Evolutionary conservation across 2,329 filamentous ascomycete genomes (phyloP), one percentile per base, ranked within the genome.

Genomic region (Penicillium griseofulvum): DNA sequence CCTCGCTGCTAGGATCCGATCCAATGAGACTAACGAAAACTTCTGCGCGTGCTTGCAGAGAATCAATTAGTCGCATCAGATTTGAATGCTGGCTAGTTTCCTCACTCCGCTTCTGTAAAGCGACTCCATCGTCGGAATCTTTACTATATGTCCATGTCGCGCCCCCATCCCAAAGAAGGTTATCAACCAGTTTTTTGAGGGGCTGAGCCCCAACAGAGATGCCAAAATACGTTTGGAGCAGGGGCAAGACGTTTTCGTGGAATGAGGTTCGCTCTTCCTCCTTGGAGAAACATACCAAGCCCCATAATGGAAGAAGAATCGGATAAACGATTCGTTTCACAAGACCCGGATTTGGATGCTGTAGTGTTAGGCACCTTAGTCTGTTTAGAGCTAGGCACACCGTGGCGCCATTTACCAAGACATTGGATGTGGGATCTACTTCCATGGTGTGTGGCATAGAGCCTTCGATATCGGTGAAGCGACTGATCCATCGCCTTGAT

Each of bases 281-380:
- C 45, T 66, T 55, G n/a, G 74, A 60, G 52, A 71, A 73, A 51
- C 71, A 76, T 28, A 66, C 60, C 24, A 78, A 48, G 6, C 75
- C 73, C 75, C 75, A 78, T 4, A 78, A 65, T 5, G 75, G 72
- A 22, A 76, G 64, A 33, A 77, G 62, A 24, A 76, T 66, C 4
- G 74, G 74, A 39, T 68, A 67, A 3, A 77, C 61, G 8, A 76
- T 59, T 46, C 75, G 69, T 54, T 75, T 77, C 17, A 76, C 71
- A 16, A 78, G 68, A 5, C 71, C 69, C 16, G 75, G 75, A 51
- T 76, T 77, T 16, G 75, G 75, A 58, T 76, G 75, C 33, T 75
- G 72, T 24, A 75, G 56, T 8, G 69, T 64, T n/a, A 78, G 56
- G 7, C 61, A 67, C 33, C 60, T 62, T n/a, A 78, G 47, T 44